Evolutionary conservation across 2,329 filamentous ascomycete genomes (phyloP), one percentile per base, ranked within the genome.

Genomic region (Esteya vermicola): DNA sequence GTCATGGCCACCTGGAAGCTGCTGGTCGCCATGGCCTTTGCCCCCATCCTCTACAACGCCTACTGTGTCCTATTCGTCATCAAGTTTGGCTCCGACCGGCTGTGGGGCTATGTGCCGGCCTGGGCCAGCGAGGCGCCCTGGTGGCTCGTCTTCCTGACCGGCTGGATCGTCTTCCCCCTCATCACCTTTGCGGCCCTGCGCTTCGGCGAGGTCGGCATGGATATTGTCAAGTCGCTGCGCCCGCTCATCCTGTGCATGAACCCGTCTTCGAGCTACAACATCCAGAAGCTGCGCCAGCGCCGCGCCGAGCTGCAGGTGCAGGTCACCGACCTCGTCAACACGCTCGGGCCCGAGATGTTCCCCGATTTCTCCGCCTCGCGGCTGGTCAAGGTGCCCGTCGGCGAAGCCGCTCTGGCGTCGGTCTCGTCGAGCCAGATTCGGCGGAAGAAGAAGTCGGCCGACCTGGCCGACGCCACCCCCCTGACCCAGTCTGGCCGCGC

Each of bases 131-230:
- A 43, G 7, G 42, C 43, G 25, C 84, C 88, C 1, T 70, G 88
- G 42, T 93, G 81, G 75, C 56, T 76, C 7, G 48, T 51, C 19
- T 77, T 88, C 47, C 56, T 85, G 9, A 72, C 76, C 30, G 82
- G 86, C 37, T 79, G 84, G 63, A 68, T 85, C 36, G 64, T 93
- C 48, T 94, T 94, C 66, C 82, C 88, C 6, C 72, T 78, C 20
- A 81, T 95, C 51, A 95, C 88, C 0, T 95, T 93, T 57, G 88
- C 86, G 5, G 85, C 91, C 7, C 76, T 98, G 39, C 81, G 91
- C 10, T 93, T 96, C 49, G 91, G 91, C 35, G 91, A 98, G 62
- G 81, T 93, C n/a, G 91, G 89, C 39, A 95, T 98, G 86, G 91
- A 98, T 55, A 95, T 98, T 41, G 67, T 91, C 63, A 98, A 96